A percentile compares a stretch with the other conserved stretches of the same genome.
Evolutionary conservation across 306 rosid genomes (phyloP).

Genomic region (Herpetospermum pedunculosum): DNA sequence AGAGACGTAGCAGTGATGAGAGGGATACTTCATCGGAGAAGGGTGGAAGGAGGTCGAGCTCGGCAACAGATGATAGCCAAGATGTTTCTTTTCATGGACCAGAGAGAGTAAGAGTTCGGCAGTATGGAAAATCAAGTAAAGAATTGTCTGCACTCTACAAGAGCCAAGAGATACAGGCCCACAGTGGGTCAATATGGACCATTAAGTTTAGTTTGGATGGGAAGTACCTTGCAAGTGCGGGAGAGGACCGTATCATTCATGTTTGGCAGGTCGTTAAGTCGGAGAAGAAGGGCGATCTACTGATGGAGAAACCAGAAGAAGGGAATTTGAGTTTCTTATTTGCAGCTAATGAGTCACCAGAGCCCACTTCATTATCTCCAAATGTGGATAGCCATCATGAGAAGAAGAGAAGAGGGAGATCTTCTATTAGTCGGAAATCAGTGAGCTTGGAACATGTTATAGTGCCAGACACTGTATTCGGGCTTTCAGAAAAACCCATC

Average conservation of each 20-base stretch:
- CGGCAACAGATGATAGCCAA: conserved; percentile 96
- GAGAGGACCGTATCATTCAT: conserved; percentile 92
- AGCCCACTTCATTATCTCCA: conserved; percentile 43
- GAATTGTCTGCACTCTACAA: conserved; percentile 69
- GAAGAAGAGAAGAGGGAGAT: conserved; percentile 76
- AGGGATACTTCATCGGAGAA: conserved; percentile 84
- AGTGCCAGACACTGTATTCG: conserved; percentile 68
- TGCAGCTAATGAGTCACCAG: conserved; percentile 67
- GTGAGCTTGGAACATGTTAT: conserved; percentile 62
- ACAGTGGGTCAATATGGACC: conserved; percentile 83
- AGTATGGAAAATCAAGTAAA: conserved; percentile 76
- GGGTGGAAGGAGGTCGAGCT: conserved; percentile 88
- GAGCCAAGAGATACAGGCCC: conserved; percentile 93
- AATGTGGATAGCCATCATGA: conserved; percentile 40
- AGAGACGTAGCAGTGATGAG: conserved; percentile 81
- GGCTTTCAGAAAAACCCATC: conserved; percentile 70
- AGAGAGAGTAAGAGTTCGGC: conserved; percentile 75
- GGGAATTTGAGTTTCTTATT: conserved; percentile 43
- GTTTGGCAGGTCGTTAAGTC: conserved; percentile 87
- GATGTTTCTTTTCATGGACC: conserved; percentile 74
- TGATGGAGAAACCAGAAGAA: conserved; percentile 59
- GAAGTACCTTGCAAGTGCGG: conserved; percentile 89
- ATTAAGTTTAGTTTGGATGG: conserved; percentile 96
- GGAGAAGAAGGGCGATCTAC: conserved; percentile 72
- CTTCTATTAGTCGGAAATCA: conserved; percentile 67